Conservation (phyloP, 257 asterid species). For the Henckelia pumila region DNA sequence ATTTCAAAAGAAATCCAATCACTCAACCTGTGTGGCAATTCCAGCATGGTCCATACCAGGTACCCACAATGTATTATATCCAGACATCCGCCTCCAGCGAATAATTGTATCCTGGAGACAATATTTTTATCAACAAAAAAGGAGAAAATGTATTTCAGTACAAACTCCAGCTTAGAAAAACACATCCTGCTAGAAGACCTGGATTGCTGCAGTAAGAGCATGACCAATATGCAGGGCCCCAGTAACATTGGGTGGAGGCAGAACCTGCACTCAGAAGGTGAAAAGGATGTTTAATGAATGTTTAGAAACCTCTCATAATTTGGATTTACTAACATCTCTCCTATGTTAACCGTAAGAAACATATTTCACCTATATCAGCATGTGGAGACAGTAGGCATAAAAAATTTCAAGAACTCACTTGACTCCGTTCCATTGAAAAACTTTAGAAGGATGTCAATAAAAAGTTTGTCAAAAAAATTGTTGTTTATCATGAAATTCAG, state of each 20-base stretch:
- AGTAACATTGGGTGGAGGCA: conserved; percentile 96
- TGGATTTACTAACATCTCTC: not conserved
- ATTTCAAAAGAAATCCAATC: conserved; percentile 1
- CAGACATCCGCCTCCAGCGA: conserved; percentile 97
- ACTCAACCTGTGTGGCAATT: conserved; percentile 87
- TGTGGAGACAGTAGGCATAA: not conserved
- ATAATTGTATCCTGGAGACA: conserved; percentile 78
- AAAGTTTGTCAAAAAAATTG: not conserved
- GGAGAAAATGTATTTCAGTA: conserved; percentile 14
- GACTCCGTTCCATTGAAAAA: not conserved
- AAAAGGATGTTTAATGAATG: not conserved
- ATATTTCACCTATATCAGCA: not conserved
- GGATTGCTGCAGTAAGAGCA: conserved; percentile 91
- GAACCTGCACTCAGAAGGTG: conserved; percentile 51
- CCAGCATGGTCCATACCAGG: conserved; percentile 99
- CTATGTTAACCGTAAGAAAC: not conserved
- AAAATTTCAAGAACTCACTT: not conserved
- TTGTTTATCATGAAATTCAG: too few relatives aligned
- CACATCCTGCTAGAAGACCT: conserved; percentile 44
- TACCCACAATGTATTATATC: conserved; percentile 87
- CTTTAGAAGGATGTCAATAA: not conserved
- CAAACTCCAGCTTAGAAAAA: conserved; percentile 13
- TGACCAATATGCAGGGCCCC: conserved; percentile 98
- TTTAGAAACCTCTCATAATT: not conserved
- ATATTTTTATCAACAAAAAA: conserved; percentile 15